Percentiles rank a stretch among this genome's conserved stretches.
Evolutionary conservation across 2,329 filamentous ascomycete genomes (phyloP).

Genomic region (Teratosphaeria nubilosa): DNA sequence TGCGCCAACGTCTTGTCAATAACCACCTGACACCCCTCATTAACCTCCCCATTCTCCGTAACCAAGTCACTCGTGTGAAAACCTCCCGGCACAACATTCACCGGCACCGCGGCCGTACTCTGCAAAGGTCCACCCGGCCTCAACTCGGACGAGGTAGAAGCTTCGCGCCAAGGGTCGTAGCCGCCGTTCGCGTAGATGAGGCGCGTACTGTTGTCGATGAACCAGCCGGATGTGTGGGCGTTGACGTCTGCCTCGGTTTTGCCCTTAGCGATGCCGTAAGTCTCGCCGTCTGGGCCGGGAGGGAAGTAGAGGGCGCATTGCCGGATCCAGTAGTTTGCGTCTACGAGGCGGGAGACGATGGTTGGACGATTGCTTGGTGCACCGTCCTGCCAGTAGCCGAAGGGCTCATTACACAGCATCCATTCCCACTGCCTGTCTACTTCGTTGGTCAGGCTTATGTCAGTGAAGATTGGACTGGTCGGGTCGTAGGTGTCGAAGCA

Average conservation of each 20-base stretch:
- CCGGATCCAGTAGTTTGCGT: constrained; percentile 43
- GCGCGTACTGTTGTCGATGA: constrained; percentile 37
- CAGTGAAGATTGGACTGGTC: constrained; percentile 41
- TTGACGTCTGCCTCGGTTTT: constrained; percentile 43
- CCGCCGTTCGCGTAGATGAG: constrained; percentile 51
- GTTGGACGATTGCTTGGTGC: constrained; percentile 36
- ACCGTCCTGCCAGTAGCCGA: constrained; percentile 47
- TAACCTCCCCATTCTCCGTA: constrained; percentile 36
- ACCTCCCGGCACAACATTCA: constrained; percentile 44
- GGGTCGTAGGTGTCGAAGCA: constrained; percentile 47
- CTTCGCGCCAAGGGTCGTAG: constrained; percentile 51
- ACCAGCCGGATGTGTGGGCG: constrained; percentile 47
- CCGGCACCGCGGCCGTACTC: constrained; percentile 38
- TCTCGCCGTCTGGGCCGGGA: constrained; percentile 34
- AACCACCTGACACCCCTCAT: constrained; percentile 39
- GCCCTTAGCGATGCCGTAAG: constrained; percentile 39
- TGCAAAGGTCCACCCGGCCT: constrained; percentile 45
- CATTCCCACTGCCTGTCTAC: constrained; percentile 48
- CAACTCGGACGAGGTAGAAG: constrained; percentile 39
- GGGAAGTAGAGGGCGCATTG: constrained; percentile 51
- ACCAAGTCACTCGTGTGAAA: constrained; percentile 49
- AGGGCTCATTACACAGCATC: constrained; percentile 55
- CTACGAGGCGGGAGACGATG: constrained; percentile 45
- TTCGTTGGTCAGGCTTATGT: constrained; percentile 38
- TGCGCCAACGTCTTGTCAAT: constrained; percentile 41